These are phyloP conservation scores for Alternaria triticimaculans DNA, from an alignment of 2,329 filamentous ascomycete species.

Conservation along the genomic window DNA sequence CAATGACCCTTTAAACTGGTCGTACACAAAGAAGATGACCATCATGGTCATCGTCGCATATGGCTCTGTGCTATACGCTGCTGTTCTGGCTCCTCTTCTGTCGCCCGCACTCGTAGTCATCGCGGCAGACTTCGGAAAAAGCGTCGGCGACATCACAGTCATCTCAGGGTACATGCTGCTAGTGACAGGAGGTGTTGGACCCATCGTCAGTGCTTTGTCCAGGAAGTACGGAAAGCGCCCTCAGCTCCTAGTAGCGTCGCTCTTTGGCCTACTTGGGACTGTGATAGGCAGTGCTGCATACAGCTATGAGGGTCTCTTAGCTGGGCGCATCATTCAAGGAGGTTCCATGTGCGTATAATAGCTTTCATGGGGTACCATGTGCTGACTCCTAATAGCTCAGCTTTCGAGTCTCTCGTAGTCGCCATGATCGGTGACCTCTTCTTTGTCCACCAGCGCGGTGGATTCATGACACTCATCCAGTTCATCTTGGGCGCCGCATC, in stretches of 20 bases:
- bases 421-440: constrained; percentile 46
- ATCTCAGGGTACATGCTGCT: constrained; percentile 49
- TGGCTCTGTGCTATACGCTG: constrained; percentile 44
- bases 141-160: constrained; percentile 43
- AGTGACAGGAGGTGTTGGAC: constrained; percentile 43
- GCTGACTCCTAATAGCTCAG: constrained; percentile 29
- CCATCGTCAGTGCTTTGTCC: constrained; percentile 39
- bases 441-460: constrained; percentile 48
- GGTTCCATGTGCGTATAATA: constrained; percentile 5
- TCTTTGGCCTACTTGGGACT: constrained; percentile 40
- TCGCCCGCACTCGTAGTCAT: constrained; percentile 46
- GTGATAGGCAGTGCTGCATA: constrained; percentile 33
- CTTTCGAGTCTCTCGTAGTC: constrained; percentile 46
- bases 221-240: constrained; percentile 45
- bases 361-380: no score
- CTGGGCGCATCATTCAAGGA: constrained; percentile 45
- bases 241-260: constrained; percentile 38
- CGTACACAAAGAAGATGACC: constrained; percentile 38
- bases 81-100: constrained; percentile 42
- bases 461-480: constrained; percentile 43
- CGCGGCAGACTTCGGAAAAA: constrained; percentile 34
- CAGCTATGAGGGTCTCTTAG: constrained; percentile 40
- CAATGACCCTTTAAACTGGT: constrained; percentile 48
- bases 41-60: constrained; percentile 44
- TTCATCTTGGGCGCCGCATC: constrained; percentile 47